Base-by-base conservation (phyloP, 352 stramenopile genomes). In the Blastocystis sp. region DNA sequence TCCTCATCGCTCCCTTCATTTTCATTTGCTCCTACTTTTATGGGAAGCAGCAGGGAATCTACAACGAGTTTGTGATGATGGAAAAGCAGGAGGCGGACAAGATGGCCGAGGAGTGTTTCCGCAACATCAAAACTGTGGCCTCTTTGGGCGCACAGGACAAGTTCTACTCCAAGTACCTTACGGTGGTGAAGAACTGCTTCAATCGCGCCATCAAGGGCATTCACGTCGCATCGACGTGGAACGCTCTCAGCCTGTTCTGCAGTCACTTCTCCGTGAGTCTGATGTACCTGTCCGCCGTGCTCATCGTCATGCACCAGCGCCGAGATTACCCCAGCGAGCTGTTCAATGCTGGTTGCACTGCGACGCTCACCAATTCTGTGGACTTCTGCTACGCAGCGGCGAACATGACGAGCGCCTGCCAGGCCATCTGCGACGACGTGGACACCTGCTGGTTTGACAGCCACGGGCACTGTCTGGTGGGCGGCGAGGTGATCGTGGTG, bases 121-220 rank as follows among this genome's bases (percentile, higher is more conserved):
- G 91, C 61, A 94, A 94, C 65, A 90, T 94, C 3, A 91, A 92
- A 38, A 94, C 92, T 0, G 92, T 95, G 48, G 91, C 93, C 90
- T 92, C 93, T 90, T 93, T 94, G 90, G 94, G 93, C 77, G 90
- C 92, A 0, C 91, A 93, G 45, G 61, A 89, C 5, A 89, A 92
- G 41, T 93, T 94, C 59, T 89, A 91, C 19, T n/a, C 11, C 53
- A 94, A 95, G 80, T 95, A 94, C 79, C 88, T 92, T 23, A 74
- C 62, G 0, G 91, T 92, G 0, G 65, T 95, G 52, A 61, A 41
- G 62, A 69, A 84, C 45, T 84, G 74, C 53, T 45, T 41, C 21
- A 59, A 45, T 17, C 19, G n/a, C 19, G 34, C 53, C 34, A 62
- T 43, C 14, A 52, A 56, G 40, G 80, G 3, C 43, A 62, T 70